A percentile compares a stretch with the other conserved stretches of the same genome.
Conservation (phyloP, 805 yeast species). For the Saturnispora zaruensis region DNA sequence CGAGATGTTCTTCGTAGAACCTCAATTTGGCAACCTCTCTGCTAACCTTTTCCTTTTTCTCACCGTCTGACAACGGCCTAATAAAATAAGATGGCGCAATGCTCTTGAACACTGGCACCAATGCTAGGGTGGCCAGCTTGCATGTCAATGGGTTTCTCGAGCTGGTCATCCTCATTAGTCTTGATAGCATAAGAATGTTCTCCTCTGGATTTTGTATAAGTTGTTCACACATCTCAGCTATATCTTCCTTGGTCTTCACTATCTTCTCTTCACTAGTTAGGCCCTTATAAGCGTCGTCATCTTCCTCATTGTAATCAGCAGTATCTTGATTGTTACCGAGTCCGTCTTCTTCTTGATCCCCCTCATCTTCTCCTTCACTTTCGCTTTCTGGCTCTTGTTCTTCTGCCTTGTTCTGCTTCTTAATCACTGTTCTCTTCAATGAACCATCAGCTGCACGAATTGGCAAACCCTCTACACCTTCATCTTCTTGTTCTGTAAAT, state of each 20-base stretch:
- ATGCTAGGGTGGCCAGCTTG: conserved; percentile 66
- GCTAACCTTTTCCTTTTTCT: conserved; percentile 72
- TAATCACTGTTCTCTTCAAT: conserved; percentile 55
- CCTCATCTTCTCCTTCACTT: conserved; percentile 7
- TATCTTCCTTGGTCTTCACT: conserved; percentile 62
- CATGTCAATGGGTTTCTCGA: conserved; percentile 59
- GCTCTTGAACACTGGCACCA: conserved; percentile 76
- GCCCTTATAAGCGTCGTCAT: conserved; percentile 35
- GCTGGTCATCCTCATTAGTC: conserved; percentile 61
- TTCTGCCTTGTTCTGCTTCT: conserved; percentile 13
- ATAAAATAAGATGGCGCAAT: conserved; percentile 85
- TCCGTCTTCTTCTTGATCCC: conserved; percentile 14
- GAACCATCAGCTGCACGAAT: conserved; percentile 65
- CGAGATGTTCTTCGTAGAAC: conserved; percentile 70
- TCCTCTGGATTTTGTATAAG: conserved; percentile 88
- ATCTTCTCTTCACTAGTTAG: conserved; percentile 46
- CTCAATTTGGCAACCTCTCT: conserved; percentile 75
- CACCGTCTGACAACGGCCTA: conserved; percentile 72
- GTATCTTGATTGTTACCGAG: conserved; percentile 13
- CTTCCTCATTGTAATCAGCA: conserved; percentile 20
- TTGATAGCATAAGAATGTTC: conserved; percentile 52
- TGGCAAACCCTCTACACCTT: conserved; percentile 63
- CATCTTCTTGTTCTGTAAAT: conserved; percentile 35
- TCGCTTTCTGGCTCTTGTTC: conserved; percentile 10
- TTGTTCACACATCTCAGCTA: conserved; percentile 72